Evolutionary conservation across 1,139 yeast species (phyloP).

Genomic region (Suhomyces bolitotheri): DNA sequence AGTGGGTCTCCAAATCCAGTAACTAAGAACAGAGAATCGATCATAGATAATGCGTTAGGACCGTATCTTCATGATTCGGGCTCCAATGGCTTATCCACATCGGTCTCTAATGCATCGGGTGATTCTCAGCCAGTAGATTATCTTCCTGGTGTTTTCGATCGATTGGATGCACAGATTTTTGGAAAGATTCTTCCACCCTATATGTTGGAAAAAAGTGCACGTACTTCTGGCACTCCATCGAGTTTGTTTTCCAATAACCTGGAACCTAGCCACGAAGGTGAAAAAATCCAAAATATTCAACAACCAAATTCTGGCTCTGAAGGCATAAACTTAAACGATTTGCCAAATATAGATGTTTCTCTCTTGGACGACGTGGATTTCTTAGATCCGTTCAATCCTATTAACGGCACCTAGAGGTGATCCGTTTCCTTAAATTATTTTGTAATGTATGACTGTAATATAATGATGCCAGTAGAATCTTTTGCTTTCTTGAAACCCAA

Average conservation of each 20-base stretch:
- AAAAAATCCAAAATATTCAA: no score
- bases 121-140: slow-evolving; percentile 32
- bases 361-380: slow-evolving; percentile 18
- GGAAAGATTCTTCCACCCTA: slow-evolving; percentile 84
- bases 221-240: slow-evolving; percentile 1
- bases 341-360: slow-evolving; percentile 25
- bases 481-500: no score
- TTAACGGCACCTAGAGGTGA: neutral
- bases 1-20: neutral
- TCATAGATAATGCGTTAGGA: neutral
- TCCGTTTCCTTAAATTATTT: no score
- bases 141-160: slow-evolving; percentile 81
- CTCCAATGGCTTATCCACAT: neutral
- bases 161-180: slow-evolving; percentile 77
- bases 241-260: no score
- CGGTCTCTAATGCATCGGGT: slow-evolving; percentile 7
- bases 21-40: neutral
- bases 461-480: no score
- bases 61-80: neutral
- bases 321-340: slow-evolving; percentile 12
- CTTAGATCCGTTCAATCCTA: slow-evolving; percentile 15
- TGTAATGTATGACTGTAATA: no score
- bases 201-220: slow-evolving; percentile 51
- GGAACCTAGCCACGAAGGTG: no score
- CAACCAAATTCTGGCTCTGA: no score